Conservation (phyloP, 208 protist species). For the Leishmania braziliensis region DNA sequence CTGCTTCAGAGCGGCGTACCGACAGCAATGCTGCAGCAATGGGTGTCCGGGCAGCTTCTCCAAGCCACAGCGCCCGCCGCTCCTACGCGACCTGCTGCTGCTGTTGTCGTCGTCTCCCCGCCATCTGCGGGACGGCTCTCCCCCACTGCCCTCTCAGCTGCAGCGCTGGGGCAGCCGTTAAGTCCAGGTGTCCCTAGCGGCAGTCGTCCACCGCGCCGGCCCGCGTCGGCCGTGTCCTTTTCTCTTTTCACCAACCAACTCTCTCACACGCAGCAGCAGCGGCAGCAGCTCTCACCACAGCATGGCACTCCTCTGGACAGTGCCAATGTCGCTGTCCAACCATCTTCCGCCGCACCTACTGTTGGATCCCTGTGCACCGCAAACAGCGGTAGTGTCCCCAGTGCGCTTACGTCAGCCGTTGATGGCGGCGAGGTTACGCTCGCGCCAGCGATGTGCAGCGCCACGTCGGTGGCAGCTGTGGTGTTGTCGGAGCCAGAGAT, state of each 20-base stretch:
- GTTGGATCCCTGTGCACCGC: neutral
- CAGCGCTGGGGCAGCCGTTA: neutral
- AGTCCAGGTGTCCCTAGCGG: neutral
- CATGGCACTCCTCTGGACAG: neutral
- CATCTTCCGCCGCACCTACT: neutral
- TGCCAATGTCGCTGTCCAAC: neutral
- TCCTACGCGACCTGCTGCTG: neutral
- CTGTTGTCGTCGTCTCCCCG: neutral
- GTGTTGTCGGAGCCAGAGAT: neutral
- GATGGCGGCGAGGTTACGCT: neutral
- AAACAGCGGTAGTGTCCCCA: slow-evolving; percentile 1
- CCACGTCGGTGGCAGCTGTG: neutral
- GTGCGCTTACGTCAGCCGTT: neutral
- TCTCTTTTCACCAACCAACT: slow-evolving; percentile 4
- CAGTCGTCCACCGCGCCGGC: slow-evolving; percentile 9
- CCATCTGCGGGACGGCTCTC: neutral
- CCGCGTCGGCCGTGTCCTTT: slow-evolving; percentile 18
- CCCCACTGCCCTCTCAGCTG: neutral
- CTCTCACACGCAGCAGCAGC: neutral
- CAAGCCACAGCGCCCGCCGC: neutral
- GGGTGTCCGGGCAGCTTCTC: slow-evolving; percentile 23
- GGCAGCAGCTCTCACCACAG: neutral
- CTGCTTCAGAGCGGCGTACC: slow-evolving; percentile 18
- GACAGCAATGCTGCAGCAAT: slow-evolving; percentile 23
- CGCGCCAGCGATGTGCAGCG: neutral